phyloP scores from a whole-genome alignment of 176 grass and related monocot genomes.

The Melocanna baccifera region DNA sequence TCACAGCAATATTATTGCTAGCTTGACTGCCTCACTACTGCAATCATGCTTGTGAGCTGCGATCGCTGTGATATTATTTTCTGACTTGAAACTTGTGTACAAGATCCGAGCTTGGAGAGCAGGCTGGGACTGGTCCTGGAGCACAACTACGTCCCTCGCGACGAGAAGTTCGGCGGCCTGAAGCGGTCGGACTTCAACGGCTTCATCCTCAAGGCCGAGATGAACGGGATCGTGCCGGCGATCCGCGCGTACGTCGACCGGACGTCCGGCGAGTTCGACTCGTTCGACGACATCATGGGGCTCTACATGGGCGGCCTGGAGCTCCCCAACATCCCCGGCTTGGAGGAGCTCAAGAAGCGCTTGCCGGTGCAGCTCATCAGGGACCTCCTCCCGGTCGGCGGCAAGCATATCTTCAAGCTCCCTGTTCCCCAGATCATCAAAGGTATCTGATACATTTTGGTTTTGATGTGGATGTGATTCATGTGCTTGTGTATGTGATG shows the following conservation, averaged over 20 bases:
- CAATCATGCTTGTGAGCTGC: too few species aligned
- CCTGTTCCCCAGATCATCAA: constrained; percentile 52
- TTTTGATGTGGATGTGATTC: neutral
- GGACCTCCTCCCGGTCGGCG: constrained; percentile 54
- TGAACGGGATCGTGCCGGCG: constrained; percentile 35
- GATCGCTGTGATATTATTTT: too few species aligned
- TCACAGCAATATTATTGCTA: too few species aligned
- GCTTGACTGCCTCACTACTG: too few species aligned
- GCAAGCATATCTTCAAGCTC: constrained; percentile 42
- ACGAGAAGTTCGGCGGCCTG: constrained; percentile 61
- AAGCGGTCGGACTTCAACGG: constrained; percentile 52
- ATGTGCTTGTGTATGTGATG: too few species aligned
- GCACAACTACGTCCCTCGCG: constrained; percentile 63
- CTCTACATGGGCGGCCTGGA: constrained; percentile 56
- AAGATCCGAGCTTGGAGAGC: constrained; percentile 49
- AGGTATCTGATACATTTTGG: constrained; percentile 7
- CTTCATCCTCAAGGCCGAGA: constrained; percentile 39
- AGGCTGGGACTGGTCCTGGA: constrained; percentile 40
- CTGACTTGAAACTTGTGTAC: too few species aligned
- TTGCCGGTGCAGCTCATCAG: constrained; percentile 58
- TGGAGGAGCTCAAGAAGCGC: constrained; percentile 41
- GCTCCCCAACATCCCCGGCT: constrained; percentile 29
- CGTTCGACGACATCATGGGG: constrained; percentile 47
- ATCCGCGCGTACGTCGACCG: constrained; percentile 37
- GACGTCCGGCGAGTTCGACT: constrained; percentile 57